Base-by-base conservation (phyloP, 805 yeast genomes). In the Nakazawaea populi region DNA sequence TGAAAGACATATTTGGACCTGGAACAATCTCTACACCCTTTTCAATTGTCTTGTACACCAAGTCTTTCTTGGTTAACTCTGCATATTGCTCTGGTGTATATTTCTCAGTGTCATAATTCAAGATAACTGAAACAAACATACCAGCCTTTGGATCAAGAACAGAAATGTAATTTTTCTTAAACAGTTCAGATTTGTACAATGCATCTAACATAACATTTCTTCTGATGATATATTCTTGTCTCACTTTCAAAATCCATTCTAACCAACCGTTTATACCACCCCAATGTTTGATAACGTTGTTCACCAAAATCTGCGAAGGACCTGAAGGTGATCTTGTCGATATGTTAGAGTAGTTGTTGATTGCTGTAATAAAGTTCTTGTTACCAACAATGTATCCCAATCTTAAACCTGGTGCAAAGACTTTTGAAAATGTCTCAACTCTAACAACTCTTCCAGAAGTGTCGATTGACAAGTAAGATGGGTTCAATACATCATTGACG, bases 181-280 rank as follows among this genome's bases (percentile, higher is more conserved):
- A 70, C 12, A 81, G 78, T 12, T 72, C 66, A 4, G 78, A 68
- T n/a, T 63, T 65, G 52, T 64, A 59, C 37, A 87, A 62, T 0
- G 80, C 69, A 41, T 74, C 74, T 53, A 85, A 71, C 55, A 87
- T 76, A 28, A 75, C 69, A 59, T 85, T 84, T 61, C 89, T 79
- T 64, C 91, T 82, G 52, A 68, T 73, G 36, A 87, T 74, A 69
- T 87, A 87, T 63, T 84, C 84, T 44, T 72, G 73, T 56, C 91
- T 76, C 55, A 88, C 74, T 54, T 80, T 80, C 54, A 77, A 71
- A 62, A 88, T 75, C 96, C 96, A 88, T 59, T 78, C 77, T 55
- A 85, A 62, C 77, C 86, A 88, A 7, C 96, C 96, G 5, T 69
- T 71, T 56, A 82, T 80, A 27, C 92, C 94, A 62, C 63, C 95